A percentile compares a stretch with the other conserved stretches of the same genome.
Conservation (phyloP, 805 yeast genomes). For the Pichia phayaonensis region DNA sequence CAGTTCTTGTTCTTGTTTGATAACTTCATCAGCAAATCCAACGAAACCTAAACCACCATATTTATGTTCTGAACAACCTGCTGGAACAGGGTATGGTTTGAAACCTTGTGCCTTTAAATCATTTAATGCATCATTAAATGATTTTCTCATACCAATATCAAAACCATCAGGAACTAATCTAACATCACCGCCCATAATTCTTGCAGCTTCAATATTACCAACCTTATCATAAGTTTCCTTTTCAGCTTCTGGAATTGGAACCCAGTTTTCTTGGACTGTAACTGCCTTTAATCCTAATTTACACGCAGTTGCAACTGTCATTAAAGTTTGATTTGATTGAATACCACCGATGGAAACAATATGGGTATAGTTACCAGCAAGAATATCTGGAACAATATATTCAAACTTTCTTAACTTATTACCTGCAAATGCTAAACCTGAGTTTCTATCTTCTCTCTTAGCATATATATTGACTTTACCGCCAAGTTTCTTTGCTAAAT, state of each 20-base stretch:
- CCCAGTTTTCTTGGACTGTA: constrained; percentile 32
- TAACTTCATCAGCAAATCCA: constrained; percentile 29
- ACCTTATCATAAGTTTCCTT: constrained; percentile 26
- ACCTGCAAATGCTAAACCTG: constrained; percentile 31
- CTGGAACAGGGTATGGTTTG: constrained; percentile 32
- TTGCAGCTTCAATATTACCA: constrained; percentile 30
- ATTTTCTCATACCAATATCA: constrained; percentile 31
- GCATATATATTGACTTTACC: constrained; percentile 29
- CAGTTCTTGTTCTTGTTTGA: constrained; percentile 28
- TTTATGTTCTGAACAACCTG: constrained; percentile 31
- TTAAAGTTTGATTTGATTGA: constrained; percentile 30
- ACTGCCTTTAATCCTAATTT: constrained; percentile 30
- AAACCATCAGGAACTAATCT: constrained; percentile 28
- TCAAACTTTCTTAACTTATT: constrained; percentile 29
- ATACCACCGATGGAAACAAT: constrained; percentile 31
- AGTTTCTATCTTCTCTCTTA: constrained; percentile 30
- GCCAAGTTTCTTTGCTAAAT: constrained; percentile 25
- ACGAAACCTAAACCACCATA: constrained; percentile 32
- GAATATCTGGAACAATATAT: constrained; percentile 28
- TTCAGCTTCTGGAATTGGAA: constrained; percentile 28
- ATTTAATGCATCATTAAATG: constrained; percentile 27
- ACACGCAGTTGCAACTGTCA: constrained; percentile 32
- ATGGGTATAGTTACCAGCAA: constrained; percentile 29
- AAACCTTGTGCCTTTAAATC: constrained; percentile 24
- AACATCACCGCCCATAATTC: constrained; percentile 32